phyloP scores from a whole-genome alignment of 73 alveolate species.

The Symbiodinium natans region DNA sequence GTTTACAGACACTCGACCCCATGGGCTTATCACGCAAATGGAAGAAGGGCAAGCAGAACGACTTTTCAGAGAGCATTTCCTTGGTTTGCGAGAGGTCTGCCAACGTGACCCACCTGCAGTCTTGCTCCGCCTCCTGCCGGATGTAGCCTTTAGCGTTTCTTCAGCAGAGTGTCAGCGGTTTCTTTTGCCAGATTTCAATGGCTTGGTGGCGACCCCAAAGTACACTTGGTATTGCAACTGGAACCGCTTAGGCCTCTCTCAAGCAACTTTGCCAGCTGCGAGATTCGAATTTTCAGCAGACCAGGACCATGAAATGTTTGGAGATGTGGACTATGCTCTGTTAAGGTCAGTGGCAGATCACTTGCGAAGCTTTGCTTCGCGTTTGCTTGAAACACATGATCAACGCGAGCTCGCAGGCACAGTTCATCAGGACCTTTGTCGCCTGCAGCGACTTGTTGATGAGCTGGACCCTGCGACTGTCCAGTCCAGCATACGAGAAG shows the following conservation, averaged over 20 bases:
- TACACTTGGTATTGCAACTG: background rate
- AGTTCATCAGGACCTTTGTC: background rate
- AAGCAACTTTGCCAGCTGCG: background rate
- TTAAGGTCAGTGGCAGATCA: background rate
- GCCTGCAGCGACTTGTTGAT: background rate
- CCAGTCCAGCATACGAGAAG: background rate
- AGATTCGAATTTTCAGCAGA: background rate
- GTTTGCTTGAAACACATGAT: background rate
- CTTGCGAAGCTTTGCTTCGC: background rate
- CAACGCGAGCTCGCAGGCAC: background rate
- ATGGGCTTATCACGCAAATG: background rate
- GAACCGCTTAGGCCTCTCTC: background rate
- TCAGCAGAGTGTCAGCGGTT: background rate
- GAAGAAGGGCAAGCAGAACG: background rate
- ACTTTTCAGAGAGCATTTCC: too few relatives aligned
- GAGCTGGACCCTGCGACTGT: background rate
- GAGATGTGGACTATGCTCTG: background rate
- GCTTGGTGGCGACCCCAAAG: background rate
- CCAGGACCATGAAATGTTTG: background rate
- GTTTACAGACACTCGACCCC: background rate
- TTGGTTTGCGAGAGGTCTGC: background rate
- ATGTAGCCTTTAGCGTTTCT: background rate
- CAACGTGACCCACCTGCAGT: background rate
- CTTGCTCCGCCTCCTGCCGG: background rate
- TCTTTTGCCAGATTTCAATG: background rate